Percentiles rank a stretch among this genome's conserved stretches.
These are phyloP conservation scores for Pascua sp. DNA, from an alignment of 1,284 basidiomycete genomes.

Conservation along the genomic window DNA sequence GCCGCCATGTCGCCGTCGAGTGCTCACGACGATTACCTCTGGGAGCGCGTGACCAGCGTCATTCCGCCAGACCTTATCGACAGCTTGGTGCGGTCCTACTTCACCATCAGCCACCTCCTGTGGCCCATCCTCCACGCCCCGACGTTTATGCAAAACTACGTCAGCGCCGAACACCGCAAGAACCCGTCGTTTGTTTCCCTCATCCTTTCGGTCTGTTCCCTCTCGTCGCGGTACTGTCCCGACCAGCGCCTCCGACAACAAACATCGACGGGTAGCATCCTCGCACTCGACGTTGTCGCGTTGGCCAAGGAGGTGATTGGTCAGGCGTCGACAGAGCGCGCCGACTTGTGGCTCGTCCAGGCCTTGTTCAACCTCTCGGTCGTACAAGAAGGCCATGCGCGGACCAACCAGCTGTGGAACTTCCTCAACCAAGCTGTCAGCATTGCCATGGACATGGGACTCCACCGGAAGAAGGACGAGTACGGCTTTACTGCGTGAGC, in stretches of 20 bases:
- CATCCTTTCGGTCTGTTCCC: constrained; percentile 30
- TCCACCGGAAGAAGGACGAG: constrained; percentile 30
- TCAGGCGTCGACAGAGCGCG: constrained; percentile 22
- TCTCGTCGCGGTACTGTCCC: constrained; percentile 33
- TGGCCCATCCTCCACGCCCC: constrained; percentile 38
- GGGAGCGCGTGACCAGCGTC: constrained; percentile 23
- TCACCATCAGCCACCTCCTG: constrained; percentile 33
- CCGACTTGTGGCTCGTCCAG: constrained; percentile 30
- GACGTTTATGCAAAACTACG: constrained; percentile 30
- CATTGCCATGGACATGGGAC: constrained; percentile 32
- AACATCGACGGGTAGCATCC: constrained; percentile 10
- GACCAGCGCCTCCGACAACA: constrained; percentile 20
- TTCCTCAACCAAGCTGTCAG: constrained; percentile 31
- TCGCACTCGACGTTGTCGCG: constrained; percentile 18
- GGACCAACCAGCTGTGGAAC: constrained; percentile 27
- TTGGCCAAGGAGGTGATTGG: constrained; percentile 21
- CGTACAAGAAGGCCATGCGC: constrained; percentile 31
- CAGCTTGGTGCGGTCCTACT: constrained; percentile 31
- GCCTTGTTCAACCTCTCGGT: constrained; percentile 35
- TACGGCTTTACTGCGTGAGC: constrained; percentile 28
- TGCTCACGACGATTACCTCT: constrained; percentile 19
- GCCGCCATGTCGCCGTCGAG: constrained; percentile 16
- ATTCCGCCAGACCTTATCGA: constrained; percentile 25
- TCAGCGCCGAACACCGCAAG: constrained; percentile 19
- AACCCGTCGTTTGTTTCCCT: constrained; percentile 34